Evolutionary conservation across 1,284 basidiomycete genomes (phyloP), one percentile per base, ranked within the genome.

Genomic region (Apiotrichum mycotoxinovorans): DNA sequence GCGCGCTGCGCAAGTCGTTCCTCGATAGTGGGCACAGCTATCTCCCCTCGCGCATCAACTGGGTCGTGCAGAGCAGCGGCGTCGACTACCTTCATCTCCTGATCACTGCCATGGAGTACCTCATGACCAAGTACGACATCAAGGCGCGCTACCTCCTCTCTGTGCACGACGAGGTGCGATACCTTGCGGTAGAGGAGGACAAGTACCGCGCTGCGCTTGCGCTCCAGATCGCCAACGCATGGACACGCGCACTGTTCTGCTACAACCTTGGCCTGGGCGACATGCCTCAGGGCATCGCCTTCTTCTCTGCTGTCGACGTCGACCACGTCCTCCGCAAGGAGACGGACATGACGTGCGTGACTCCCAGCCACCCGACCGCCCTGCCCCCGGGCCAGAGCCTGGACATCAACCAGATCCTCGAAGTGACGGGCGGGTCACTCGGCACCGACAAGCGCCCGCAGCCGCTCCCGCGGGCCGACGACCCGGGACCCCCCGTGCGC

Each of bases 1-100:
- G 88, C 52, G 95, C 94, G 0, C 80, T 99, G 22, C 88, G 88
- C 18, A 95, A 91, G 76, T 86, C 88, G 61, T 89, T 91, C 73
- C 83, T 99, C 1, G 83, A 83, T 41, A 75, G 78, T 37, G 77
- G 72, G 1, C 66, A 70, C 18, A 90, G 95, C 66, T 98, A 91
- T 77, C 88, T 98, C 83, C 89, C 96, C 0, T 95, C 91, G 15
- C 85, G 95, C 26, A 95, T 98, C 79, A 99, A 99, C 73, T 98
- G 96, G 96, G 96, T 96, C 49, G 96, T 99, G 9, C 96, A 98
- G 73, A 96, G 92, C 9, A 97, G 92, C 0, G 96, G 95, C 22
- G 95, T 98, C 42, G 95, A 98, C 78, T 98, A 99, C 71, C 85
- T 98, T 15, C 95, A 98, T 70, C 84, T 99, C 47, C 84, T 98